Percentiles rank a stretch among this genome's conserved stretches.
phyloP scores from a whole-genome alignment of 129 eudicot species.

The Tagetes patula region DNA sequence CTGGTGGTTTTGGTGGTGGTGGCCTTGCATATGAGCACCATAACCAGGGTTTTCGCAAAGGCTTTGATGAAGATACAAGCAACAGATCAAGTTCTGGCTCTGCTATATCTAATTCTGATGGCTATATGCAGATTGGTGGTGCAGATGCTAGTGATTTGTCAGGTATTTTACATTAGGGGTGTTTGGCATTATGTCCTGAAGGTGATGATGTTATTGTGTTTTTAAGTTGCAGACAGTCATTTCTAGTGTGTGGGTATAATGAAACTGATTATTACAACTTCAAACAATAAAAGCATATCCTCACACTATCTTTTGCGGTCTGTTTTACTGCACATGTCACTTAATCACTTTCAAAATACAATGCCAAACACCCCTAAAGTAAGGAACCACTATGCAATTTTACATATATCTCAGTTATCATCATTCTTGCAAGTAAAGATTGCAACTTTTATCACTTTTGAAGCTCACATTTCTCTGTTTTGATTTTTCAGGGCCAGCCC shows the following conservation, averaged over 20 bases:
- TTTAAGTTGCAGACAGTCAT: background rate
- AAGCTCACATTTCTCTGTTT: background rate
- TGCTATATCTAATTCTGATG: constrained; percentile 90
- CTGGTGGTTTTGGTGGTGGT: constrained; percentile 27
- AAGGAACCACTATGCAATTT: background rate
- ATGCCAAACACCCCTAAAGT: constrained; percentile 9
- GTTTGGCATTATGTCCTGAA: background rate
- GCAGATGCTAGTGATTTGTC: constrained; percentile 94
- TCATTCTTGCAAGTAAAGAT: background rate
- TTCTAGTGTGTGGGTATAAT: background rate
- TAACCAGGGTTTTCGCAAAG: constrained; percentile 52
- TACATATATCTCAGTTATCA: background rate
- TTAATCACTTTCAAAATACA: background rate
- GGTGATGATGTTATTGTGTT: background rate
- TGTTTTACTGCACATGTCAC: background rate
- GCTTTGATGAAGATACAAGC: constrained; percentile 77
- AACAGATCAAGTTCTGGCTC: constrained; percentile 98
- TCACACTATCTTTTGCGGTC: background rate
- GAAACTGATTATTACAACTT: background rate
- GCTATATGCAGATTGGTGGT: constrained; percentile 77
- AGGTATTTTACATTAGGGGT: constrained; percentile 42
- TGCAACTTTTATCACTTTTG: background rate
- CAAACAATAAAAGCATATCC: background rate
- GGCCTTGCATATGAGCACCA: constrained; percentile 43
- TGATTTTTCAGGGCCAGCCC: constrained; percentile 65